phyloP scores from a whole-genome alignment of 441 rosid species.

The Raphanus hybrid region DNA sequence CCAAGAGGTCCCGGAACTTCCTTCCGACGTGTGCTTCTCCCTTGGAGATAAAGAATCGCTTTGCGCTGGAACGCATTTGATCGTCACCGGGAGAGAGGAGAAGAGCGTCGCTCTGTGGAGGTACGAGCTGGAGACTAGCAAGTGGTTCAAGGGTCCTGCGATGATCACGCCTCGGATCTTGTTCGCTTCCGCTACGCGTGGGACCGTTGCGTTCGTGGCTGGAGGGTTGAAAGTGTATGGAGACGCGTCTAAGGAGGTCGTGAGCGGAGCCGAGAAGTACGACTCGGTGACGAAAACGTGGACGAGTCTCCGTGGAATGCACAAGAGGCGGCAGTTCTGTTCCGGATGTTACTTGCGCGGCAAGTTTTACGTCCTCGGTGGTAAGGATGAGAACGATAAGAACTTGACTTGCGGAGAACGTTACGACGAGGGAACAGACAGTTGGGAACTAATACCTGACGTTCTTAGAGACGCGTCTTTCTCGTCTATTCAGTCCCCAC shows the following conservation, averaged over 20 bases:
- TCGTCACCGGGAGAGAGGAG: constrained; percentile 74
- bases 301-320: constrained; percentile 66
- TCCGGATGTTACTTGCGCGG: constrained; percentile 79
- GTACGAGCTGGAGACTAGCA: constrained; percentile 67
- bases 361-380: constrained; percentile 82
- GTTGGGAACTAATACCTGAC: constrained; percentile 69
- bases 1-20: constrained; percentile 66
- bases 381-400: constrained; percentile 54
- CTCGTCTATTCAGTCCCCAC: constrained; percentile 73
- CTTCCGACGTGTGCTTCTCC: constrained; percentile 70
- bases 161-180: constrained; percentile 76
- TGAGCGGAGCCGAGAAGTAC: constrained; percentile 71
- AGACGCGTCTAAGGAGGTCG: constrained; percentile 37
- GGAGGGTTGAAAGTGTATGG: constrained; percentile 62
- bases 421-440: constrained; percentile 55
- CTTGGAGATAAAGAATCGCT: constrained; percentile 79
- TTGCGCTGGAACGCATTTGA: constrained; percentile 80
- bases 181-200: constrained; percentile 81
- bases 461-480: constrained; percentile 61
- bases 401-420: constrained; percentile 76
- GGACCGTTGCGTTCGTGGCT: constrained; percentile 66
- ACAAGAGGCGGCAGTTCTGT: constrained; percentile 54
- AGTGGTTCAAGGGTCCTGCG: constrained; percentile 77
- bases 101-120: constrained; percentile 74
- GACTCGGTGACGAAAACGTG: constrained; percentile 69